These are phyloP conservation scores for Leishmania aethiopica DNA, from an alignment of 208 protist species.

Conservation along the genomic window DNA sequence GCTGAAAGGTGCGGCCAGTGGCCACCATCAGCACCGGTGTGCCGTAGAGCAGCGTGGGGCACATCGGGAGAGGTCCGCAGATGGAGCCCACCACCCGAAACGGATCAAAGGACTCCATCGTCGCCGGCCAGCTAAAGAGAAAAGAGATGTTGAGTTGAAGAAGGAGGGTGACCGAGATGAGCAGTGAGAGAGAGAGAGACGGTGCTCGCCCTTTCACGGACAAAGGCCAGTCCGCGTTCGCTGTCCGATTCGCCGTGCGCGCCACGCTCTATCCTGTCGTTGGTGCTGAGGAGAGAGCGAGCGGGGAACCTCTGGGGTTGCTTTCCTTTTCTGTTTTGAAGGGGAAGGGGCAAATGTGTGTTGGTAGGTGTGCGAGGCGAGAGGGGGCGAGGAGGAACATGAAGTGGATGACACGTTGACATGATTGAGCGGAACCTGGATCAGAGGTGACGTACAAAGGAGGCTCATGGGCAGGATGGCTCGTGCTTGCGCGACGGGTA, in stretches of 20 bases:
- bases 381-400: not conserved
- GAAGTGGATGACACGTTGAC: not conserved
- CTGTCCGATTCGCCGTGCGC: not conserved
- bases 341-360: not conserved
- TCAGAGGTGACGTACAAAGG: not conserved
- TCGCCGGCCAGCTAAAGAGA: not conserved
- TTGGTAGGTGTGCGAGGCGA: not conserved
- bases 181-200: not conserved
- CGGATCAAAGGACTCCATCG: conserved; percentile 76
- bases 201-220: not conserved
- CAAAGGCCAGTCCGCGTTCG: not conserved
- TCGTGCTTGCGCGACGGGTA: not conserved
- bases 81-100: conserved; percentile 87
- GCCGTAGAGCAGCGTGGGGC: conserved; percentile 77
- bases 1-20: conserved; percentile 78
- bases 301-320: not conserved
- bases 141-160: conserved; percentile 7
- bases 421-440: not conserved
- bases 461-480: not conserved
- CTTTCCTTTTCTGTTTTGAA: not conserved
- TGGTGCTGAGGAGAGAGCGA: not conserved
- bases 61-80: conserved; percentile 71
- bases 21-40: conserved; percentile 81
- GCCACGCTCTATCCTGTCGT: not conserved
- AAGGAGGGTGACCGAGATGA: not conserved